These are phyloP conservation scores for Rhododendron kiyosumense DNA, from an alignment of 148 eudicot species.

Conservation along the genomic window DNA sequence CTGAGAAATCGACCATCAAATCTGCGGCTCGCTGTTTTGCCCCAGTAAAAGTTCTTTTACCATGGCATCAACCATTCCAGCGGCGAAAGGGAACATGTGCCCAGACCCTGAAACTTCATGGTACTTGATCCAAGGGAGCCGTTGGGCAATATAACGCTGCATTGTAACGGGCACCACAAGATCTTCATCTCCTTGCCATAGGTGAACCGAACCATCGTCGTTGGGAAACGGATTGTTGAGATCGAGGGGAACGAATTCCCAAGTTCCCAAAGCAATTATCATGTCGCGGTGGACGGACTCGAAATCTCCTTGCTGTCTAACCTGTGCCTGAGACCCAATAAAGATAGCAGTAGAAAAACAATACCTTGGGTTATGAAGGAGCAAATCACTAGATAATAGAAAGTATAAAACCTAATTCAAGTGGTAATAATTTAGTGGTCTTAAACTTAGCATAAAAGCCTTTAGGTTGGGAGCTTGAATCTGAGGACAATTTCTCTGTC, in stretches of 20 bases:
- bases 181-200: slow-evolving; percentile 91
- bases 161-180: slow-evolving; percentile 37
- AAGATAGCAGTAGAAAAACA: background rate
- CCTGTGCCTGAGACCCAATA: slow-evolving; percentile 13
- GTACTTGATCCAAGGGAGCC: slow-evolving; percentile 66
- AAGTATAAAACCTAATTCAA: background rate
- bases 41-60: slow-evolving; percentile 47
- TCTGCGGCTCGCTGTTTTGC: slow-evolving; percentile 23
- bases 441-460: background rate
- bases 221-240: slow-evolving; percentile 50
- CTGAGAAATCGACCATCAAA: slow-evolving; percentile 20
- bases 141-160: slow-evolving; percentile 53
- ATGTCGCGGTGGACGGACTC: slow-evolving; percentile 66
- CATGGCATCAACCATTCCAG: slow-evolving; percentile 55
- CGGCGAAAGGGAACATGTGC: slow-evolving; percentile 54
- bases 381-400: background rate
- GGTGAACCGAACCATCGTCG: slow-evolving; percentile 55
- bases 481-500: background rate
- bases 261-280: slow-evolving; percentile 55
- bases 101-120: slow-evolving; percentile 72
- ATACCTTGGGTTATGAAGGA: background rate
- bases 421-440: background rate
- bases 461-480: background rate
- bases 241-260: slow-evolving; percentile 75
- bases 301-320: slow-evolving; percentile 66